Base-by-base conservation (phyloP, 345 rosid species). In the Rhizophora apiculata region DNA sequence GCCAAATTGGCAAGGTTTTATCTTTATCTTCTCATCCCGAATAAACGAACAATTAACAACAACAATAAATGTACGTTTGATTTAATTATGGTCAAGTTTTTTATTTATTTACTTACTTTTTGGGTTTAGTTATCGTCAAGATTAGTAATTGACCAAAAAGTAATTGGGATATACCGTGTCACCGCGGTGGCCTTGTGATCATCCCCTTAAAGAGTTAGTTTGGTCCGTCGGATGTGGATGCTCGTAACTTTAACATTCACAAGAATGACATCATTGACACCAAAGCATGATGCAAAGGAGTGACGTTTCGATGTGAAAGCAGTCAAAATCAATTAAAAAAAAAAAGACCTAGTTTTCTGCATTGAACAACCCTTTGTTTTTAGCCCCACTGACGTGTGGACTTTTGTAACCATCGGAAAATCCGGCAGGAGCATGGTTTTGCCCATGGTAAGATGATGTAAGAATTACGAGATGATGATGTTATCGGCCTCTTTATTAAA, bases 261-360 rank as follows among this genome's bases (percentile, higher is more conserved):
- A 7, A 43, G 32, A 31, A 66, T 78, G 85, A 72, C 85, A 72
- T 78, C 80, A 75, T 48, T 16, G 29, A n/a, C 48, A 56, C 60
- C 63, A 9, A 68, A 78, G 82, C 85, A 78, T 78, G 85, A 78
- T 76, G 78, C 69, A 43, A 48, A 55, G 1, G 34, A 37, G 39
- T 68, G 59, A 53, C 67, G 69, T 66, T 65, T 39, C 10, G 9
- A 26, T 19, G 51, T 16, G 24, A 64, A n/a, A 20, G 1, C 18
- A 22, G 32, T 37, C 59, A 43, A 55, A 67, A 36, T 67, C 62
- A 22, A 6, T 16, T 1, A 2, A 10, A 7, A 22, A 10, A 7
- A 22, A 26, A 11, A n/a, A 24, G 31, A 29, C 10, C 32, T 7
- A 13, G 15, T 29, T 31, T 22, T 9, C 32, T 52, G 6, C 0